Conservation (phyloP, 257 asterid species). For the Cruciata laevipes region DNA sequence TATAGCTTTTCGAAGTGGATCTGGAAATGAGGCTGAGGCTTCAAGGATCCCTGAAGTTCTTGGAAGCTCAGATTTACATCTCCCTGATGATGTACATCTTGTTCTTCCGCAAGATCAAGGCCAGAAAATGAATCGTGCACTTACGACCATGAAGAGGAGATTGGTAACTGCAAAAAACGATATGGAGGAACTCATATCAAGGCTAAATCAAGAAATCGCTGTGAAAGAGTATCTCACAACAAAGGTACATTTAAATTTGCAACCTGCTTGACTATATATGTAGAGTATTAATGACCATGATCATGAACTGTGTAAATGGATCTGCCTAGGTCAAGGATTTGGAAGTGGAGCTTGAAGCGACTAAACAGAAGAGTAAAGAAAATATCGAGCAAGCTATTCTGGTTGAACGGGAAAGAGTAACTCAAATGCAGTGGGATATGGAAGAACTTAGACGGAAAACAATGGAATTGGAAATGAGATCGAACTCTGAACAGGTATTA, state of each 20-base stretch:
- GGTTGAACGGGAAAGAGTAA: slow-evolving; percentile 83
- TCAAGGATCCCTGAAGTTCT: slow-evolving; percentile 33
- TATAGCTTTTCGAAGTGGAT: slow-evolving; percentile 35
- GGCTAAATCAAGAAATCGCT: slow-evolving; percentile 91
- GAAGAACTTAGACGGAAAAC: slow-evolving; percentile 82
- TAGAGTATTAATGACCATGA: background rate
- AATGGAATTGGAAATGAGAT: slow-evolving; percentile 76
- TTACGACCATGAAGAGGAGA: slow-evolving; percentile 66
- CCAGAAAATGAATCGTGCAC: slow-evolving; percentile 69
- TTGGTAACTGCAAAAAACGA: slow-evolving; percentile 79
- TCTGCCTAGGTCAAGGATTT: slow-evolving; percentile 79
- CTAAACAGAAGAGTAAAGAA: slow-evolving; percentile 78
- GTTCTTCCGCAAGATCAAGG: slow-evolving; percentile 79
- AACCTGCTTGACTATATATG: background rate
- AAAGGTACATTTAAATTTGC: slow-evolving; percentile 44
- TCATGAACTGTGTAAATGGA: background rate
- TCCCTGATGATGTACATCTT: slow-evolving; percentile 59
- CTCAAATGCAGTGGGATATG: slow-evolving; percentile 99
- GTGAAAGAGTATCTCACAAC: slow-evolving; percentile 88
- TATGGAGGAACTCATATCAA: slow-evolving; percentile 96
- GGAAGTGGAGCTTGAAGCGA: slow-evolving; percentile 91
- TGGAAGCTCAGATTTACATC: slow-evolving; percentile 43
- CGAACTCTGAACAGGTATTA: slow-evolving; percentile 62
- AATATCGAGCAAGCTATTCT: slow-evolving; percentile 86
- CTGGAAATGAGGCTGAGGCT: slow-evolving; percentile 44